These are phyloP conservation scores for Lentinus brumalis DNA, from an alignment of 768 basidiomycete species.

Conservation along the genomic window DNA sequence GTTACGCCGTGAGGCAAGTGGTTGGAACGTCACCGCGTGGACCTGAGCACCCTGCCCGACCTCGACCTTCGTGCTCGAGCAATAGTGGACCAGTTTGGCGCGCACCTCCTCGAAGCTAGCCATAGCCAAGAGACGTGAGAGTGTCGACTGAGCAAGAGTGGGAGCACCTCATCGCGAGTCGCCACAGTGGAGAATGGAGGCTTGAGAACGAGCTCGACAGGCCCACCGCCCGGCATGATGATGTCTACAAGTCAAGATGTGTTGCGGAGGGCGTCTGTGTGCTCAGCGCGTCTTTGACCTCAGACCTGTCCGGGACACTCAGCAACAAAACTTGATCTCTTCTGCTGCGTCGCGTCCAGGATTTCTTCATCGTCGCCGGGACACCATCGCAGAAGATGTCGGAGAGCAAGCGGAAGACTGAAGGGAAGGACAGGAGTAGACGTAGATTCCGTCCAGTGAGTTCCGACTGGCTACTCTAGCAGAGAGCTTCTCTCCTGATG, in stretches of 20 bases:
- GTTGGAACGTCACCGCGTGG: conserved; percentile 9
- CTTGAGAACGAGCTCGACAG: background rate
- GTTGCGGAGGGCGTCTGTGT: background rate
- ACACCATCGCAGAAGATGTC: conserved; percentile 3
- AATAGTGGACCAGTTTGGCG: background rate
- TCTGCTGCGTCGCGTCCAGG: too few relatives aligned
- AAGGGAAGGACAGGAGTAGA: conserved; percentile 26
- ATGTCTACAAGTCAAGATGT: background rate
- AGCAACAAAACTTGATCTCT: too few relatives aligned
- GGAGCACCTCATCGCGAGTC: background rate
- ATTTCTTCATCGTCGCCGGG: too few relatives aligned
- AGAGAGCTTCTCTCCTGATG: background rate
- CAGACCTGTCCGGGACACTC: too few relatives aligned
- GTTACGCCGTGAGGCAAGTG: background rate
- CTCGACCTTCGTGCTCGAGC: background rate
- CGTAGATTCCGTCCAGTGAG: conserved; percentile 27
- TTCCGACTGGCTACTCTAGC: background rate
- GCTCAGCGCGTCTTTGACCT: background rate
- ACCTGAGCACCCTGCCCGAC: background rate
- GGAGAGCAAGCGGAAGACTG: conserved; percentile 27
- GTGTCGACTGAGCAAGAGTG: background rate
- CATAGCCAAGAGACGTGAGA: background rate
- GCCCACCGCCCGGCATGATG: conserved; percentile 1
- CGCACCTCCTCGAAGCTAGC: background rate
- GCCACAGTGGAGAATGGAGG: background rate